Percentiles rank a stretch among this genome's conserved stretches.
These are phyloP conservation scores for Nidula microcarpa DNA, from an alignment of 768 basidiomycete genomes.

Conservation along the genomic window DNA sequence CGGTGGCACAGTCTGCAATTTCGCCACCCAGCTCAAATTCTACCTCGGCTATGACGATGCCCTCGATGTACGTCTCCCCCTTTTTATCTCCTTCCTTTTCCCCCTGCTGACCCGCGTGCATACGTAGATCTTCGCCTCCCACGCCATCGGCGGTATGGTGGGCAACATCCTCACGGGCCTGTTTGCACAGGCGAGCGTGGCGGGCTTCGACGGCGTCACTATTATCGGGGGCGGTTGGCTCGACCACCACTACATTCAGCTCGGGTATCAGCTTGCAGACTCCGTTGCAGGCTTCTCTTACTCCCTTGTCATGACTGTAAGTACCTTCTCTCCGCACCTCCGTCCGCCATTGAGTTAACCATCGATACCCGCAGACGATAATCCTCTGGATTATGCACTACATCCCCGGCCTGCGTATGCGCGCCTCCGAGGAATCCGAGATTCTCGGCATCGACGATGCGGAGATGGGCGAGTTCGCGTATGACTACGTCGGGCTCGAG, in stretches of 20 bases:
- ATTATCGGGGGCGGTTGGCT: conserved; percentile 82
- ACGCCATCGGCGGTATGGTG: conserved; percentile 73
- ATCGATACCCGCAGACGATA: conserved; percentile 45
- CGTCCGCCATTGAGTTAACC: not conserved
- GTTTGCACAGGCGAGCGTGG: conserved; percentile 81
- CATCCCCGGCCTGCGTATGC: conserved; percentile 77
- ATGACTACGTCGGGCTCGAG: conserved; percentile 82
- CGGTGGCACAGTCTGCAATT: conserved; percentile 85
- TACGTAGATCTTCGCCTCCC: conserved; percentile 81
- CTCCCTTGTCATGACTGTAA: conserved; percentile 73
- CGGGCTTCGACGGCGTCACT: conserved; percentile 73
- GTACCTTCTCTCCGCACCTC: conserved; percentile 17
- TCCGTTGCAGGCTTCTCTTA: conserved; percentile 63
- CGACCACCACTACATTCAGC: conserved; percentile 75
- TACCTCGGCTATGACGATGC: conserved; percentile 73
- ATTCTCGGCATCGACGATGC: conserved; percentile 86
- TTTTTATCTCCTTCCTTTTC: not conserved
- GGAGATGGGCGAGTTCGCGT: conserved; percentile 88
- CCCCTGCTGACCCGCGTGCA: conserved; percentile 1
- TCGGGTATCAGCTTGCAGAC: conserved; percentile 83
- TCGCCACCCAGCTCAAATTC: conserved; percentile 94
- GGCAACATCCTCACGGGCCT: conserved; percentile 85
- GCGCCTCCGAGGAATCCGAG: conserved; percentile 61
- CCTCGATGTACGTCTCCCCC: conserved; percentile 58
- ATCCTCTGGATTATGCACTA: conserved; percentile 88